These are phyloP conservation scores for Casuarina glauca DNA, from an alignment of 306 rosid genomes.

Conservation along the genomic window DNA sequence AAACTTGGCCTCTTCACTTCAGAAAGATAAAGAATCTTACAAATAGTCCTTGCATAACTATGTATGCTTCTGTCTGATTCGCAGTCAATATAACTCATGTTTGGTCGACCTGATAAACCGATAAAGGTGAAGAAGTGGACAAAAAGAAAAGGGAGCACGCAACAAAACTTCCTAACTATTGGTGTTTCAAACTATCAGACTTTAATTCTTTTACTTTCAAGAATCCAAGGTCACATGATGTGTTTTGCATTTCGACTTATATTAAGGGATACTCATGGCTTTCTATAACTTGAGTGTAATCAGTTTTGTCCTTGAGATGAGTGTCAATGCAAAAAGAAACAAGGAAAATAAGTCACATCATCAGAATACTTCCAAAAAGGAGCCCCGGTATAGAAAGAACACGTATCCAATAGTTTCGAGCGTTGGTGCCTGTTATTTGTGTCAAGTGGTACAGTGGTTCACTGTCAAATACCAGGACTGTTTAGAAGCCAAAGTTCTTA, in stretches of 20 bases:
- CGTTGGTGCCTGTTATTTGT: background rate
- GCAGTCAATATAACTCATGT: no score
- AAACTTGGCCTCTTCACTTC: background rate
- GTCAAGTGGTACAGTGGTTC: background rate
- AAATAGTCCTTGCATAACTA: background rate
- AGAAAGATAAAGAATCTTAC: background rate
- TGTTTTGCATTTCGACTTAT: background rate
- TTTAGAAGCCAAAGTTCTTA: no score
- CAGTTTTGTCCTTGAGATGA: background rate
- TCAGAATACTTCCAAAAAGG: background rate
- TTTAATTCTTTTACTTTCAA: background rate
- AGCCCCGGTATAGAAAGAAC: background rate
- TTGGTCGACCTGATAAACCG: no score
- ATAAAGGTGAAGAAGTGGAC: no score
- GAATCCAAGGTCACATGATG: background rate
- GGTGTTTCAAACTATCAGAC: no score
- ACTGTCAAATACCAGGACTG: no score
- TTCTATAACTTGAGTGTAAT: background rate
- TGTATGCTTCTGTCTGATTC: no score
- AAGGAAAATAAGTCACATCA: background rate
- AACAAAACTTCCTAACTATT: no score
- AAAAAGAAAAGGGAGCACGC: no score
- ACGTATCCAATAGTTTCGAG: background rate
- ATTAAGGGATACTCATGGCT: background rate
- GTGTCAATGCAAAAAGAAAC: background rate